Conservation (phyloP, 306 rosid species). For the Morella rubra region DNA sequence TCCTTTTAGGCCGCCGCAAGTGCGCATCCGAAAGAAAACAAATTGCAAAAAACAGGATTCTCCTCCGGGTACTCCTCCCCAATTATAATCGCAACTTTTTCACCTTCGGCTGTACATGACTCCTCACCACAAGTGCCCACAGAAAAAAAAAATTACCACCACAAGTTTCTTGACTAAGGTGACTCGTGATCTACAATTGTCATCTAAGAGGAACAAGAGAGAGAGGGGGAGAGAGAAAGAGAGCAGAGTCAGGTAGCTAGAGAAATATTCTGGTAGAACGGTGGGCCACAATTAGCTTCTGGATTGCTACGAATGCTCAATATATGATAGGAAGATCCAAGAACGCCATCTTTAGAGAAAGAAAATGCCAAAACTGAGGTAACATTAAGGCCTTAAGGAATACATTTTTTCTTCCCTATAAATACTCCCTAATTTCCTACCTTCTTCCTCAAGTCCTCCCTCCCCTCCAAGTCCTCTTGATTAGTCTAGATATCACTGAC, state of each 20-base stretch:
- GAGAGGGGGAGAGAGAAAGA: constrained; percentile 5
- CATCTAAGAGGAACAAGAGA: not conserved
- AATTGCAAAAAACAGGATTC: too few relatives aligned
- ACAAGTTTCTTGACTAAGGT: too few relatives aligned
- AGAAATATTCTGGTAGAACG: constrained; percentile 30
- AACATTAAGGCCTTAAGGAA: constrained; percentile 28
- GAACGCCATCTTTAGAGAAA: not conserved
- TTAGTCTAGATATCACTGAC: not conserved
- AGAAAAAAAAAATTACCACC: too few relatives aligned
- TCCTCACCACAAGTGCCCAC: too few relatives aligned
- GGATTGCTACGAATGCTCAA: constrained; percentile 42
- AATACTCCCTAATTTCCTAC: constrained; percentile 33
- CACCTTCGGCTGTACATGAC: too few relatives aligned
- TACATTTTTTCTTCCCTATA: constrained; percentile 42
- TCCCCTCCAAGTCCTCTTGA: constrained; percentile 21
- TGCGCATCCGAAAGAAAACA: too few relatives aligned
- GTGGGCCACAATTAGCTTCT: constrained; percentile 38
- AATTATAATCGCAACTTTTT: too few relatives aligned
- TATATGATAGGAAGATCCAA: constrained; percentile 12
- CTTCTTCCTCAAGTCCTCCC: constrained; percentile 28
- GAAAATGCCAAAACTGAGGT: constrained; percentile 11
- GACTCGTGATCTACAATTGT: too few relatives aligned
- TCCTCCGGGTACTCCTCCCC: too few relatives aligned
- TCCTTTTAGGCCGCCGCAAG: too few relatives aligned
- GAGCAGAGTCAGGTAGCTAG: constrained; percentile 17